Base-by-base conservation (phyloP, 805 yeast genomes). In the Zygosaccharomyces rouxii region DNA sequence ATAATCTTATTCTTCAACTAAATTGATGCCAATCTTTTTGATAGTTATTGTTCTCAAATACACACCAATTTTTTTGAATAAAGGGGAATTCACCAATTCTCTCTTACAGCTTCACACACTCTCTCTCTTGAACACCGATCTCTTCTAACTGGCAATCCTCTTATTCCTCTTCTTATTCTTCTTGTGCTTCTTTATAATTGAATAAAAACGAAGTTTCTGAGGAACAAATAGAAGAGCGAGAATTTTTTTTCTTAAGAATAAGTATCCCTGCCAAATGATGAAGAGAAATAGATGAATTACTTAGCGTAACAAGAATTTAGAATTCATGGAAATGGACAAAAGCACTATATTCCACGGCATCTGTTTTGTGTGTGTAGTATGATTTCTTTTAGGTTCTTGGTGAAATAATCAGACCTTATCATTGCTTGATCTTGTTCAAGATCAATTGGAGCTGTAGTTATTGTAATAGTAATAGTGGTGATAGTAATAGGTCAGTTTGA, bases 221-320 rank as follows among this genome's bases (percentile, higher is more conserved):
- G 22, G 44, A 43, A 35, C 46, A 38, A 38, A 23, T 38, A 16
- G 28, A 39, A 39, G 44, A 48, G 48, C 51, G 51, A 48, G 51
- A 48, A 48, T 44, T 48, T 48, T 48, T 48, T 48, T 29, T 29
- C 28, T 21, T 5, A 5, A 18, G 26, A 19, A 28, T 13, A 39
- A 39, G 37, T 14, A 14, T 16, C 16, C 14, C 11, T 14, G 7
- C 2, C 16, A 33, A 7, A 33, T 33, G 10, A 33, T 14, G 14
- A 13, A 30, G 18, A 30, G n/a, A 6, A 30, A 2, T 6, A 30
- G 16, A 33, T 14, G 14, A 16, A 33, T 16, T 33, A 13, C 11
- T 16, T 33, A 16, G 21, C 18, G 5, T 18, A 9, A 31, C 18
- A 14, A 14, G 35, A 14, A 10, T 25, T 25, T 11, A 25, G 13